Evolutionary conservation across 345 rosid genomes (phyloP), one percentile per base, ranked within the genome.

Genomic region (Sisymbrium irio): DNA sequence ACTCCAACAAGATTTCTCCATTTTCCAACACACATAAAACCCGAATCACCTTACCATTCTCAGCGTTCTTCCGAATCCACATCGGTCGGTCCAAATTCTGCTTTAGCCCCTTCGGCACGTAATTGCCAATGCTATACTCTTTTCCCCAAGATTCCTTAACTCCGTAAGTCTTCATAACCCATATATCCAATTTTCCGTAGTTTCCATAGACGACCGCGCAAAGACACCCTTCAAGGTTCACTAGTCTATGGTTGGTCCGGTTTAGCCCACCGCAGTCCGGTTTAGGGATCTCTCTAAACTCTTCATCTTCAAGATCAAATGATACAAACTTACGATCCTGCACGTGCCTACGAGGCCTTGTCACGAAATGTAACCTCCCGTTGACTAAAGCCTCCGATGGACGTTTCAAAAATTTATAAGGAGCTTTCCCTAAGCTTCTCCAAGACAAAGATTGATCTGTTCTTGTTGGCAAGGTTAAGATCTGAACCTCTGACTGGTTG

Each of bases 291-390:
- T 91, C 98, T 57, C 71, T 50, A 83, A 91, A 91, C 57, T 82
- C 83, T 78, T 94, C 98, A 64, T 85, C 85, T 9, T 55, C 85
- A 36, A 94, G 70, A 79, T 91, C 97, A 71, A 94, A 85, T 0
- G 98, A 89, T 4, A 94, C 80, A 6, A 94, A 62, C 77, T 84
- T 78, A 17, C 96, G 83, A 45, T 89, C 82, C 0, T 89, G 91
- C 20, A 81, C 76, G 67, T 84, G 79, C 56, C 96, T 78, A 2
- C 86, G 78, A 0, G 88, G 96, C 37, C 85, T 59, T 5, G 86
- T 86, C 3, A 88, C 89, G 87, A 91, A 94, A 74, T 94, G 98
- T 50, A 94, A 84, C 79, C 87, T 83, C 15, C 98, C 97, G 12
- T 79, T 72, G 64, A 91, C 84, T 62, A 89, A 77, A 27, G 97